These are phyloP conservation scores for Amylostereum areolatum DNA, from an alignment of 1,284 basidiomycete genomes.

Conservation along the genomic window DNA sequence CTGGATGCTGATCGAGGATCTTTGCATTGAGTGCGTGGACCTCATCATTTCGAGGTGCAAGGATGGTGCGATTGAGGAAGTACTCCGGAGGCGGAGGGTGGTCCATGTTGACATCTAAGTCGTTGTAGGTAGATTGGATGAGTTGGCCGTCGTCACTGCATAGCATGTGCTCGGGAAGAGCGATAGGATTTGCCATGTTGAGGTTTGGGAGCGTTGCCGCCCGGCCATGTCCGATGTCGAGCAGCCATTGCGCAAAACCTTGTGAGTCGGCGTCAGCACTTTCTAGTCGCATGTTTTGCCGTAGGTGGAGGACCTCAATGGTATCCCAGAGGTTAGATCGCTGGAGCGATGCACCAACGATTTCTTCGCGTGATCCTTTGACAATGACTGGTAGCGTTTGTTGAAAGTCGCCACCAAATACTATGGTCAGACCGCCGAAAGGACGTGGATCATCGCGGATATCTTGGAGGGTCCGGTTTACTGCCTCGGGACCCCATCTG, in stretches of 20 bases:
- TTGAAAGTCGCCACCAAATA: constrained; percentile 38
- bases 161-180: constrained; percentile 22
- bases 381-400: constrained; percentile 35
- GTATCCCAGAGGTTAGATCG: constrained; percentile 29
- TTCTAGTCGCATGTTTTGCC: constrained; percentile 32
- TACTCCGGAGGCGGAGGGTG: constrained; percentile 23
- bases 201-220: no score
- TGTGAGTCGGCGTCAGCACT: constrained; percentile 14
- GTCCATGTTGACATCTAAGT: constrained; percentile 10
- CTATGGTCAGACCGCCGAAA: constrained; percentile 35
- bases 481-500: constrained; percentile 21
- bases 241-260: constrained; percentile 34
- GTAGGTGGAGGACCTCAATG: constrained; percentile 23
- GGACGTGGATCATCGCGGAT: constrained; percentile 19
- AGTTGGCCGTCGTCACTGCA: constrained; percentile 17
- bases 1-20: constrained; percentile 24
- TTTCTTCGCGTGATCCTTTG: constrained; percentile 27
- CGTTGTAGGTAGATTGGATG: constrained; percentile 26
- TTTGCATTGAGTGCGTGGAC: constrained; percentile 26
- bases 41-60: constrained; percentile 30
- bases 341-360: constrained; percentile 27
- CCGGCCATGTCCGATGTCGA: constrained; percentile 33
- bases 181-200: constrained; percentile 16
- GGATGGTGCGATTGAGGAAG: constrained; percentile 30
- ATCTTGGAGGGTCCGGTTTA: constrained; percentile 27